Percentiles rank a stretch among this genome's conserved stretches.
These are phyloP conservation scores for Phialocephala subalpina DNA, from an alignment of 2,329 filamentous ascomycete genomes.

Conservation along the genomic window DNA sequence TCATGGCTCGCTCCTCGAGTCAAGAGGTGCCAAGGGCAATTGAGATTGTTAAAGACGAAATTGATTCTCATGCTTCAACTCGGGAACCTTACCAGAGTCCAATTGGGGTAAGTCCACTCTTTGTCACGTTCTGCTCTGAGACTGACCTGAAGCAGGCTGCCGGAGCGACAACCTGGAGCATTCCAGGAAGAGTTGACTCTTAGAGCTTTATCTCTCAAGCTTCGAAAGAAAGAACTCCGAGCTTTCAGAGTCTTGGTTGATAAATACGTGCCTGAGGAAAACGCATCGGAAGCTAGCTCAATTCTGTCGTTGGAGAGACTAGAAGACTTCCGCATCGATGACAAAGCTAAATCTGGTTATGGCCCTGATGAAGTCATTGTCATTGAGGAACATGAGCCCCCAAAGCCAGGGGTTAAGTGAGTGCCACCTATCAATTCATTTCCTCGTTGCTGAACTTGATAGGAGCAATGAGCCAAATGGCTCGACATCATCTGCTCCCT, in stretches of 20 bases:
- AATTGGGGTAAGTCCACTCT: constrained; percentile 8
- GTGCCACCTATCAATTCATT: neutral
- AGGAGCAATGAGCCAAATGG: neutral
- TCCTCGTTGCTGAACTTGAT: neutral
- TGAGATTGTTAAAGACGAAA: constrained; percentile 16
- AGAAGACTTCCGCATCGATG: neutral
- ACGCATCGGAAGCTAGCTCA: neutral
- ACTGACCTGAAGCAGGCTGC: neutral
- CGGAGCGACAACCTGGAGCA: constrained; percentile 11
- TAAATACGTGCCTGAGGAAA: neutral
- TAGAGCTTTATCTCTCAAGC: neutral
- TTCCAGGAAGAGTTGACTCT: constrained; percentile 14
- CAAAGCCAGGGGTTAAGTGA: neutral
- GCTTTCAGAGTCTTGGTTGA: neutral
- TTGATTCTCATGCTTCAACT: constrained; percentile 13
- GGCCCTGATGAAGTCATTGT: neutral
- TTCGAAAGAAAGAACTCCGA: constrained; percentile 3
- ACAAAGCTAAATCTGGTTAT: neutral
- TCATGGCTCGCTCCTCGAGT: constrained; percentile 14
- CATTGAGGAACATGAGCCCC: neutral
- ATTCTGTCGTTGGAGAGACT: neutral
- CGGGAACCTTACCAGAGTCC: constrained; percentile 10
- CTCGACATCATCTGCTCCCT: neutral
- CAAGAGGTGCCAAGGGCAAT: constrained; percentile 10
- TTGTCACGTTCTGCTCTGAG: neutral